A percentile compares a stretch with the other conserved stretches of the same genome.
These are phyloP conservation scores for Melastoma malabathricum DNA, from an alignment of 345 rosid genomes.

Conservation along the genomic window DNA sequence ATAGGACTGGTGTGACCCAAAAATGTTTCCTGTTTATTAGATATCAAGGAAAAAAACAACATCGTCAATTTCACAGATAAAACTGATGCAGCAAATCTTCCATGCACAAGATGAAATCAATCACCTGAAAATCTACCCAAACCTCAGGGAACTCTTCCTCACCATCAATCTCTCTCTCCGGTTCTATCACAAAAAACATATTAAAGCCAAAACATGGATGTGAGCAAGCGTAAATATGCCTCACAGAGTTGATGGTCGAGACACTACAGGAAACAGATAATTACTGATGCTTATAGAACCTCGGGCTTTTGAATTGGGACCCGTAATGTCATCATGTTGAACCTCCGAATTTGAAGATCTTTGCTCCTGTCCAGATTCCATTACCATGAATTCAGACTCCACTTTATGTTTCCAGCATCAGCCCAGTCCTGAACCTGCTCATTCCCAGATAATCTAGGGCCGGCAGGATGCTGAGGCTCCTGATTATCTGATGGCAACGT, in stretches of 20 bases:
- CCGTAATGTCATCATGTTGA: too few species aligned
- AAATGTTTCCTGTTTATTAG: constrained; percentile 39
- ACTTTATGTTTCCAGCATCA: constrained; percentile 14
- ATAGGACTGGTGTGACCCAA: constrained; percentile 66
- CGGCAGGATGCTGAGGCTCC: constrained; percentile 15
- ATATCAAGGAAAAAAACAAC: too few species aligned
- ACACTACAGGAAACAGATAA: constrained; percentile 5
- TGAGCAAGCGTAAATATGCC: too few species aligned
- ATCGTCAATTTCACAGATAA: too few species aligned
- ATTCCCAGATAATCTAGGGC: constrained; percentile 7
- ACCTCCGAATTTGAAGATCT: constrained; percentile 8
- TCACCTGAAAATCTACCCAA: constrained; percentile 57
- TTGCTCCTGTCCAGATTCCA: constrained; percentile 18
- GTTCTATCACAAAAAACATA: constrained; percentile 17
- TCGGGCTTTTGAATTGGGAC: constrained; percentile 11
- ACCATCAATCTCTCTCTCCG: constrained; percentile 19
- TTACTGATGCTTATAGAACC: constrained; percentile 17
- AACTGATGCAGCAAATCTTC: background rate
- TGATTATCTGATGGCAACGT: constrained; percentile 12
- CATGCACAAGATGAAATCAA: constrained; percentile 4
- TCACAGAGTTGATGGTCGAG: background rate
- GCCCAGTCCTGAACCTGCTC: constrained; percentile 16
- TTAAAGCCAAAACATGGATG: too few species aligned
- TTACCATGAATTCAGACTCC: constrained; percentile 4
- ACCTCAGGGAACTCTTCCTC: constrained; percentile 61